Percentiles rank a stretch among this genome's conserved stretches.
These are phyloP conservation scores for Diaporthe sp. DNA, from an alignment of 2,329 filamentous ascomycete genomes.

Conservation along the genomic window DNA sequence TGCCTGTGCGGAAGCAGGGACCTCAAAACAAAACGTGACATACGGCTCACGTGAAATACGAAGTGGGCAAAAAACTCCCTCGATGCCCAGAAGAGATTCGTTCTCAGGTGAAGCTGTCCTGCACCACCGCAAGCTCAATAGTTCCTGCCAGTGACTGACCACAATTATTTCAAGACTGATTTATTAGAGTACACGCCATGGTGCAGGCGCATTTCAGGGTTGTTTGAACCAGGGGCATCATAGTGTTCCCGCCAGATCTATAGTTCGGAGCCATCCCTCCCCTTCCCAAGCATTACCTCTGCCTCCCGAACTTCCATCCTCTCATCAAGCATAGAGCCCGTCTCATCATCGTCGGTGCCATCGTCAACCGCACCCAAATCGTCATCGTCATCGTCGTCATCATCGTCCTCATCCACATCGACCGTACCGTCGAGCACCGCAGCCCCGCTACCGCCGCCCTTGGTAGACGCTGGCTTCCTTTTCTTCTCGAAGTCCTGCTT, in stretches of 20 bases:
- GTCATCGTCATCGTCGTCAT: constrained; percentile 43
- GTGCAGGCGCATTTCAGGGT: not conserved
- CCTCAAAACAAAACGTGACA: too few species aligned
- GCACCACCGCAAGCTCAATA: not conserved
- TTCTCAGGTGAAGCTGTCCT: too few species aligned
- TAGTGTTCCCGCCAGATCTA: not conserved
- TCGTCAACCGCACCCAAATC: constrained; percentile 41
- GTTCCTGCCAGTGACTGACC: not conserved
- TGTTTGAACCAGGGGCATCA: not conserved
- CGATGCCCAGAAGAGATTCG: not conserved
- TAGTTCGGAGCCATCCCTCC: constrained; percentile 26
- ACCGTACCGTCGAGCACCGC: constrained; percentile 42
- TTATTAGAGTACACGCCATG: too few species aligned
- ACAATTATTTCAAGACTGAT: not conserved
- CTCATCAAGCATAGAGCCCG: constrained; percentile 45
- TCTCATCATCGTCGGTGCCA: constrained; percentile 55
- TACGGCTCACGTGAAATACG: not conserved
- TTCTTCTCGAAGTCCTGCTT: constrained; percentile 93
- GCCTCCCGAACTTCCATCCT: constrained; percentile 49
- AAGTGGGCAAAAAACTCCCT: too few species aligned
- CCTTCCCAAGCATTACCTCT: constrained; percentile 44
- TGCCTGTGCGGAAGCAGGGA: not conserved
- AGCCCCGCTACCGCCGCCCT: constrained; percentile 12
- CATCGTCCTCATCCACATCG: constrained; percentile 30
- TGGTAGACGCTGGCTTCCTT: constrained; percentile 55